These are phyloP conservation scores for Kluyveromyces lactis DNA, from an alignment of 805 yeast species.

Conservation along the genomic window DNA sequence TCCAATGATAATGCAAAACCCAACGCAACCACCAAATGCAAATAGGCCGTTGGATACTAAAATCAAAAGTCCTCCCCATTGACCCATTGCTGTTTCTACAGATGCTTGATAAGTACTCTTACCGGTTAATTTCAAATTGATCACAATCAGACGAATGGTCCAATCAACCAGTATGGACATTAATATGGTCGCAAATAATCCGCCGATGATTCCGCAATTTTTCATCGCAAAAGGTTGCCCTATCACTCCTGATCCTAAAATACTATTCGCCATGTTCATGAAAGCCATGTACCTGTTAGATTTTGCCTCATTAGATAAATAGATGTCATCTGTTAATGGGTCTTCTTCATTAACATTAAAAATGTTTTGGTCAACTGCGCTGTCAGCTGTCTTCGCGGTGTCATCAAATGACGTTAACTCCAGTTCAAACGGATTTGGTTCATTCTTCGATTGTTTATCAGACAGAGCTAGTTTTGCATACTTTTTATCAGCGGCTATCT, in stretches of 20 bases:
- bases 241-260: conserved; percentile 91
- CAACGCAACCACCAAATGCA: conserved; percentile 92
- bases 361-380: conserved; percentile 8
- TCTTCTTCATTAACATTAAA: conserved; percentile 17
- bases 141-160: conserved; percentile 73
- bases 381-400: not conserved
- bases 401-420: conserved; percentile 3
- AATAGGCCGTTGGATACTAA: conserved; percentile 75
- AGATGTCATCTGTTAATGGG: conserved; percentile 7
- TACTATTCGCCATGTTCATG: conserved; percentile 95
- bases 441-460: not conserved
- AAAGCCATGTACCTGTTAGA: conserved; percentile 77
- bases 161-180: conserved; percentile 76
- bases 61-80: conserved; percentile 55
- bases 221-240: conserved; percentile 87
- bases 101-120: conserved; percentile 78
- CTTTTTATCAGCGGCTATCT: too few relatives aligned
- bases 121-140: conserved; percentile 72
- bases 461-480: not conserved
- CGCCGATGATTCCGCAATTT: conserved; percentile 73
- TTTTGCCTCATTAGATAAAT: conserved; percentile 29
- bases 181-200: conserved; percentile 48
- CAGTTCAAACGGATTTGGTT: not conserved
- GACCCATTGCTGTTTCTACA: conserved; percentile 72
- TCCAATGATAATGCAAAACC: conserved; percentile 90